phyloP scores from a whole-genome alignment of 2,329 filamentous ascomycete species.

The Biscogniauxia mediterranea region DNA sequence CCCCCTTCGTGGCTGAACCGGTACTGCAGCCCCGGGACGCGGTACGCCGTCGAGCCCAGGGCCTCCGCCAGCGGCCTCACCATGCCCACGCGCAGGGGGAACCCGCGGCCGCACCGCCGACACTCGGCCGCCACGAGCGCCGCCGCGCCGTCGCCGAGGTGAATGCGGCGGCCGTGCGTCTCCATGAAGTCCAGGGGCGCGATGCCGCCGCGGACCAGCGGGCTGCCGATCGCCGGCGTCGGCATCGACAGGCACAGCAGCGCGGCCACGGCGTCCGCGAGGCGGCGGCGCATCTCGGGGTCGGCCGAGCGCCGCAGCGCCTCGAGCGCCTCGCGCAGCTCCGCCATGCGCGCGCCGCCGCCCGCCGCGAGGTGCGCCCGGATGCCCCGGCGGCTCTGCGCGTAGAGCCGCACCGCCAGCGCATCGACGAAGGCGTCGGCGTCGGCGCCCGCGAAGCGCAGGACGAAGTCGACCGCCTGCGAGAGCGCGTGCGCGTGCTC shows the following conservation, averaged over 20 bases:
- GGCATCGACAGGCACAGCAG: constrained; percentile 2
- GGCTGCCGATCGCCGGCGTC: not conserved
- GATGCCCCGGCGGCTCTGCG: not conserved
- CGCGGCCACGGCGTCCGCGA: not conserved
- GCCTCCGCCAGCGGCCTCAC: not conserved
- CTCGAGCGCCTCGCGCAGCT: not conserved
- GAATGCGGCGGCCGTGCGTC: not conserved
- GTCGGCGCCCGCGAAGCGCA: not conserved
- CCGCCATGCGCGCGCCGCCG: not conserved
- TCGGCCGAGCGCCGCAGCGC: not conserved
- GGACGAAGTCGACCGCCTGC: not conserved
- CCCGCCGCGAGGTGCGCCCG: not conserved
- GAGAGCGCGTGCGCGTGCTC: not conserved
- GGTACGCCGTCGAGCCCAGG: constrained; percentile 2
- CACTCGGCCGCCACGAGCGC: not conserved
- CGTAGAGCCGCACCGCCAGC: constrained; percentile 3
- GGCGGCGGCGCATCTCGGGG: not conserved
- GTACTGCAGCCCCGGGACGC: constrained; percentile 5
- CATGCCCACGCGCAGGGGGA: constrained; percentile 3
- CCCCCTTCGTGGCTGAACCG: constrained; percentile 3
- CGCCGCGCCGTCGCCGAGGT: not conserved
- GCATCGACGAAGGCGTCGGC: constrained; percentile 1
- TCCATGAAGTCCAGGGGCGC: not conserved
- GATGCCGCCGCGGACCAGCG: not conserved
- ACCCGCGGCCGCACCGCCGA: not conserved